Evolutionary conservation across 768 basidiomycete species (phyloP), one percentile per base, ranked within the genome.

Genomic region (Mrakia blollopis): DNA sequence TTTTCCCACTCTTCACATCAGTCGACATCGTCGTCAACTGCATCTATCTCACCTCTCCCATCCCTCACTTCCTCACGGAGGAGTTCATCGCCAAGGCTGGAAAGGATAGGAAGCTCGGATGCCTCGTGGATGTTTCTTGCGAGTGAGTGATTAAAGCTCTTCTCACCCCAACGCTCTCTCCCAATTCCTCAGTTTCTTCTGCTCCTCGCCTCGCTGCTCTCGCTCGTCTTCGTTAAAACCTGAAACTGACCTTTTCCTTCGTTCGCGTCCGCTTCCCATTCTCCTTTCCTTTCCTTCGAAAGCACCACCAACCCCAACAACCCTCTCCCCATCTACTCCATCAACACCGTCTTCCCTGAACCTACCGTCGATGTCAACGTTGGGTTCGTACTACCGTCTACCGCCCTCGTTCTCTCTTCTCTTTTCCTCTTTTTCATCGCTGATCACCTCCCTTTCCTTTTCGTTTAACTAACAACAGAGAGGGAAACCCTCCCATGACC

Each of bases 21-120:
- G 96, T 94, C 79, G 96, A 99, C 85, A 89, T 99, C 81, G 98
- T 99, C 82, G 89, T 98, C 87, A 99, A 99, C 86, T 98, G 97
- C 87, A 99, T 99, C 83, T 98, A 98, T 84, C 90, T 99, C 71
- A 90, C 89, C 79, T 69, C 80, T 72, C 82, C 82, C 47, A 84
- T 84, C 74, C 84, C 84, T 78, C 83, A 84, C 79, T 84, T 84
- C 81, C 79, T 84, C 78, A 84, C 84, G 44, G 81, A 79, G 61
- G 84, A 84, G 23, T 88, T 89, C 77, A 91, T 97, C 79, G 84
- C 84, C n/a, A 86, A 87, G 30, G 92, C 91, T 18, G 93, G 94
- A 35, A 84, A 85, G 74, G 80, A 84, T 25, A 87, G 97, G 78
- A 86, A 87, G 75, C 84, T 99, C 78, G 86, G 89, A 32, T 90